Conservation (phyloP, 2,329 filamentous ascomycete genomes). For the Fonsecaea multimorphosa region DNA sequence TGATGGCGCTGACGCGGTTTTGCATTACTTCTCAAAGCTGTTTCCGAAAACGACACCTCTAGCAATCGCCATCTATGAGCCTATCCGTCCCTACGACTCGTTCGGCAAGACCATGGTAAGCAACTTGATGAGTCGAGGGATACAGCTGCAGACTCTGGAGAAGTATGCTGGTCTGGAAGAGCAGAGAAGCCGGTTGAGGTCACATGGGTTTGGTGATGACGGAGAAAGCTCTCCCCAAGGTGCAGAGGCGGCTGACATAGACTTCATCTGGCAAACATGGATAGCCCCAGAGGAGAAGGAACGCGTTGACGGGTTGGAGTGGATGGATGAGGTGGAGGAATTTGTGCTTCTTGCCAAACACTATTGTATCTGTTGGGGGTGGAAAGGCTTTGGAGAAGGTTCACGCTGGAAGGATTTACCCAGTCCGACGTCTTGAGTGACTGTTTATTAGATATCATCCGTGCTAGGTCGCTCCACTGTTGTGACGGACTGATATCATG, state of each 20-base stretch:
- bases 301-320: constrained; percentile 78
- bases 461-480: not conserved
- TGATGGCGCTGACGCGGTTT: constrained; percentile 65
- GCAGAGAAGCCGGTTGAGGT: constrained; percentile 70
- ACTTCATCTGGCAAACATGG: constrained; percentile 80
- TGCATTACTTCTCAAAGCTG: constrained; percentile 68
- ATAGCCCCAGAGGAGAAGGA: constrained; percentile 73
- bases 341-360: constrained; percentile 86
- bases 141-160: constrained; percentile 81
- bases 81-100: constrained; percentile 78
- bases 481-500: not conserved
- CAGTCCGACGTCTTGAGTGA: constrained; percentile 38
- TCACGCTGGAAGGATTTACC: constrained; percentile 46
- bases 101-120: constrained; percentile 93
- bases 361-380: constrained; percentile 90
- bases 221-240: constrained; percentile 41
- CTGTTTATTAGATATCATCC: constrained; percentile 2
- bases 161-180: constrained; percentile 71
- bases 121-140: constrained; percentile 81
- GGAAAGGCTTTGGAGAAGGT: constrained; percentile 59
- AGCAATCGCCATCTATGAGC: constrained; percentile 82
- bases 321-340: constrained; percentile 94
- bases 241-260: constrained; percentile 64
- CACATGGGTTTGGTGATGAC: constrained; percentile 65
- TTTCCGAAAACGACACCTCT: constrained; percentile 55